A percentile compares a stretch with the other conserved stretches of the same genome.
phyloP scores from a whole-genome alignment of 1,139 yeast genomes.

The Sugiyamaella grinbergsii region DNA sequence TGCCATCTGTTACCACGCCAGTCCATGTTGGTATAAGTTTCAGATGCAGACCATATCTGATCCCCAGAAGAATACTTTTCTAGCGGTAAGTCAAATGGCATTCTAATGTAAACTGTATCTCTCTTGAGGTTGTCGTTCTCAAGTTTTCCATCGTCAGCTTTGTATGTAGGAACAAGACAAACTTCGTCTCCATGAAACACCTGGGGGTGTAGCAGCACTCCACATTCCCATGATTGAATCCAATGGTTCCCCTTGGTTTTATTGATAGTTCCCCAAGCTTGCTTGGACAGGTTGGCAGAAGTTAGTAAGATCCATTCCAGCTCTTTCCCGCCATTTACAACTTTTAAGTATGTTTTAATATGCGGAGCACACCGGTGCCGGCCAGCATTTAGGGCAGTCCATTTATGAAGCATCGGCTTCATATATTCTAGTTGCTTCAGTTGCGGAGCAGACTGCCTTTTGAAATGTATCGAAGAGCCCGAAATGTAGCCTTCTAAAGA shows the following conservation, averaged over 20 bases:
- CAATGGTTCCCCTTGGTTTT: conserved; percentile 28
- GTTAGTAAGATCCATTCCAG: conserved; percentile 41
- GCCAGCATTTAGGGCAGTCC: conserved; percentile 39
- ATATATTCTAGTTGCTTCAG: conserved; percentile 34
- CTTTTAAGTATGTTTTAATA: conserved; percentile 41
- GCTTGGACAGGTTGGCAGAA: conserved; percentile 43
- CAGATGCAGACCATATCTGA: conserved; percentile 34
- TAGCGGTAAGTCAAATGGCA: conserved; percentile 40
- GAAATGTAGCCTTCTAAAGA: conserved; percentile 40
- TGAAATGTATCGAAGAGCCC: conserved; percentile 39
- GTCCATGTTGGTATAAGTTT: conserved; percentile 30
- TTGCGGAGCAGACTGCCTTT: conserved; percentile 27
- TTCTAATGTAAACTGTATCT: conserved; percentile 27
- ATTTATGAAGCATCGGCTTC: conserved; percentile 33
- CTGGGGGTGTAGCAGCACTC: conserved; percentile 37
- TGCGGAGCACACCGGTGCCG: conserved; percentile 42
- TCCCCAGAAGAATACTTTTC: conserved; percentile 29
- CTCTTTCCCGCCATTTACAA: conserved; percentile 22
- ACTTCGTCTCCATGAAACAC: conserved; percentile 19
- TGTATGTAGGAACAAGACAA: conserved; percentile 28
- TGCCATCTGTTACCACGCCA: conserved; percentile 34
- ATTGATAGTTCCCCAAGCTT: conserved; percentile 42
- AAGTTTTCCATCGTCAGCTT: conserved; percentile 19
- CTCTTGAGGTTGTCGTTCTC: background rate
- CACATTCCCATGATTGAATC: conserved; percentile 42